These are phyloP conservation scores for Pichia sp. DNA, from an alignment of 1,139 yeast species.

Conservation along the genomic window DNA sequence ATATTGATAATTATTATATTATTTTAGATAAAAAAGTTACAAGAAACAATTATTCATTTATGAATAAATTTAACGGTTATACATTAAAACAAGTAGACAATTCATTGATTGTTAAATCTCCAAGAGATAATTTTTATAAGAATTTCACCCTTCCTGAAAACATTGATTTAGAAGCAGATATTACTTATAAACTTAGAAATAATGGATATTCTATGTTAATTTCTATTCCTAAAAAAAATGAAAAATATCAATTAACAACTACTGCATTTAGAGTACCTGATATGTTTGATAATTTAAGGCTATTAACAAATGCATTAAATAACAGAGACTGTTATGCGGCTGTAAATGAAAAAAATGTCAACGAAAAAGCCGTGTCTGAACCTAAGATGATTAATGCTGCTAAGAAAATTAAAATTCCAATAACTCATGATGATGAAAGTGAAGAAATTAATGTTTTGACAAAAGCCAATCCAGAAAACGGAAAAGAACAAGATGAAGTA, in stretches of 20 bases:
- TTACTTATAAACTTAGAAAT: conserved; percentile 10
- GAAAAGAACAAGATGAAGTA: background rate
- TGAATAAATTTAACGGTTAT: conserved; percentile 14
- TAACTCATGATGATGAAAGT: background rate
- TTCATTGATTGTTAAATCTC: conserved; percentile 14
- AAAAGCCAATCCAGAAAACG: background rate
- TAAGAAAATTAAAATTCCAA: conserved; percentile 6
- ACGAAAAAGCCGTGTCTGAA: background rate
- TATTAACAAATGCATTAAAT: background rate
- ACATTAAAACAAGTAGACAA: conserved; percentile 11
- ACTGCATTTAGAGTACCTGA: conserved; percentile 4
- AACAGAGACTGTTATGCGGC: background rate
- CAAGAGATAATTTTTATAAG: conserved; percentile 16
- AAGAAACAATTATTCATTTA: conserved; percentile 2
- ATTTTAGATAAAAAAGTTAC: conserved; percentile 9
- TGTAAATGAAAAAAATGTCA: background rate
- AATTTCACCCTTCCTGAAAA: conserved; percentile 15
- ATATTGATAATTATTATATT: conserved; percentile 12
- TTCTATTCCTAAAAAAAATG: conserved; percentile 13
- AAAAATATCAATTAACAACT: conserved; percentile 1
- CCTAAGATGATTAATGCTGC: no score
- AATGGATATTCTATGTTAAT: conserved; percentile 15
- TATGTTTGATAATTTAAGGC: background rate
- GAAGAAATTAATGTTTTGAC: background rate
- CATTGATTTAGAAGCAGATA: conserved; percentile 9